Percentiles rank a stretch among this genome's conserved stretches.
Conservation (phyloP, 768 basidiomycete species). For the Termitomyces sp. region DNA sequence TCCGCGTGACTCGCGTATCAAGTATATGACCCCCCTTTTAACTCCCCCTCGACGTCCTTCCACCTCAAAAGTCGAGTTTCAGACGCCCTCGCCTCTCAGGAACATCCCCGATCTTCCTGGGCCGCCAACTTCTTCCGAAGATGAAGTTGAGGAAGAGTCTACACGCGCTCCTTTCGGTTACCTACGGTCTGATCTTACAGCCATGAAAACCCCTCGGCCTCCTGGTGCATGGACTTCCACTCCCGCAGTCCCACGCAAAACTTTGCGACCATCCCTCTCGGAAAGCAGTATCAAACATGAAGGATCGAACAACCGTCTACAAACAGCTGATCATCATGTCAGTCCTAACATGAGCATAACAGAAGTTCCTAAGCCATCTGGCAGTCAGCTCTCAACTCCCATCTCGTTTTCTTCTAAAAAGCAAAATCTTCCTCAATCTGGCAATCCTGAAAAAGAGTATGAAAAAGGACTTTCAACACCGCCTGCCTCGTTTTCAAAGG, state of each 20-base stretch:
- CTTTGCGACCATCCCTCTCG: not conserved
- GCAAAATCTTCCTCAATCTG: slow-evolving; percentile 14
- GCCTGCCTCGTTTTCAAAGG: slow-evolving; percentile 42
- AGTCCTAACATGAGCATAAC: slow-evolving; percentile 7
- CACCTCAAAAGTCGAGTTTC: slow-evolving; percentile 41
- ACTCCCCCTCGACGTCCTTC: slow-evolving; percentile 45
- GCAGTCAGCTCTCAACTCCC: slow-evolving; percentile 30
- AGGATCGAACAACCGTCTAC: not conserved
- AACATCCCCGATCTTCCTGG: slow-evolving; percentile 62
- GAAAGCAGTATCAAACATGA: not conserved
- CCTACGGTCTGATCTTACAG: slow-evolving; percentile 18
- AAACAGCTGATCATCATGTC: not conserved
- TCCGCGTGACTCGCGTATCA: slow-evolving; percentile 7
- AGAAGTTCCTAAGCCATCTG: slow-evolving; percentile 28
- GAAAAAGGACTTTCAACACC: slow-evolving; percentile 42
- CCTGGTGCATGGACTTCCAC: slow-evolving; percentile 31
- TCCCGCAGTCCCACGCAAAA: not conserved
- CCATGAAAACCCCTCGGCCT: slow-evolving; percentile 39
- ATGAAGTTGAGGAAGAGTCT: slow-evolving; percentile 25
- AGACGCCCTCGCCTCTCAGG: slow-evolving; percentile 59
- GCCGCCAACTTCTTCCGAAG: slow-evolving; percentile 55
- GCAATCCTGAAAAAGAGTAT: slow-evolving; percentile 17
- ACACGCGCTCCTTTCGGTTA: slow-evolving; percentile 7
- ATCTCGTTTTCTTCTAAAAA: slow-evolving; percentile 9
- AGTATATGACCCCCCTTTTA: slow-evolving; percentile 18